Conservation (phyloP, 2,329 filamentous ascomycete genomes). For the Claviceps sp. region DNA sequence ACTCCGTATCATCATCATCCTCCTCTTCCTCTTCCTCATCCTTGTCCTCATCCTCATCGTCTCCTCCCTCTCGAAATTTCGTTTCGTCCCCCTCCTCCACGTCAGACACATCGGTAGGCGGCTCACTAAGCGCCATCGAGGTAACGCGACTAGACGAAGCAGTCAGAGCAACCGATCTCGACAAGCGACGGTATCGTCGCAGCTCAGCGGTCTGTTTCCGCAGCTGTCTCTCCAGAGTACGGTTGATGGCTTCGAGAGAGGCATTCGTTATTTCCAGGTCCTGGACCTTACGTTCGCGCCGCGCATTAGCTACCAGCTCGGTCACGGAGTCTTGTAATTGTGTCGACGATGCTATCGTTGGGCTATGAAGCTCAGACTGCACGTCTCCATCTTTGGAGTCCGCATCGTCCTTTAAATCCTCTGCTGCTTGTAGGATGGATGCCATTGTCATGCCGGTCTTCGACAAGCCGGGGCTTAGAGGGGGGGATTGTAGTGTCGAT, state of each 20-base stretch:
- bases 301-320: slow-evolving; percentile 74
- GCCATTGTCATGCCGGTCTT: slow-evolving; percentile 35
- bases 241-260: slow-evolving; percentile 86
- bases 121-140: slow-evolving; percentile 30
- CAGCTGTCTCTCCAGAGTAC: slow-evolving; percentile 80
- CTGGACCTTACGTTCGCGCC: slow-evolving; percentile 85
- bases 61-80: slow-evolving; percentile 19
- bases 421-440: slow-evolving; percentile 41
- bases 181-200: slow-evolving; percentile 73
- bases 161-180: slow-evolving; percentile 64
- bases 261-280: slow-evolving; percentile 96
- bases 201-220: slow-evolving; percentile 84
- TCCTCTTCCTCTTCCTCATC: slow-evolving; percentile 10
- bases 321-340: slow-evolving; percentile 47
- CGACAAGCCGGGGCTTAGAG: slow-evolving; percentile 17
- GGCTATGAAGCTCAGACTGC: slow-evolving; percentile 33
- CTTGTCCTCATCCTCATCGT: slow-evolving; percentile 11
- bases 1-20: slow-evolving; percentile 27
- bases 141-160: slow-evolving; percentile 31
- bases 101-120: slow-evolving; percentile 33
- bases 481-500: slow-evolving; percentile 20
- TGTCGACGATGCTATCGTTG: slow-evolving; percentile 41
- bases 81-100: slow-evolving; percentile 32
- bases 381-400: slow-evolving; percentile 16
- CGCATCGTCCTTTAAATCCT: slow-evolving; percentile 30